Percentiles rank a stretch among this genome's conserved stretches.
Evolutionary conservation across 495 filamentous ascomycete genomes (phyloP).

Genomic region (Friedmanniomyces simplex): DNA sequence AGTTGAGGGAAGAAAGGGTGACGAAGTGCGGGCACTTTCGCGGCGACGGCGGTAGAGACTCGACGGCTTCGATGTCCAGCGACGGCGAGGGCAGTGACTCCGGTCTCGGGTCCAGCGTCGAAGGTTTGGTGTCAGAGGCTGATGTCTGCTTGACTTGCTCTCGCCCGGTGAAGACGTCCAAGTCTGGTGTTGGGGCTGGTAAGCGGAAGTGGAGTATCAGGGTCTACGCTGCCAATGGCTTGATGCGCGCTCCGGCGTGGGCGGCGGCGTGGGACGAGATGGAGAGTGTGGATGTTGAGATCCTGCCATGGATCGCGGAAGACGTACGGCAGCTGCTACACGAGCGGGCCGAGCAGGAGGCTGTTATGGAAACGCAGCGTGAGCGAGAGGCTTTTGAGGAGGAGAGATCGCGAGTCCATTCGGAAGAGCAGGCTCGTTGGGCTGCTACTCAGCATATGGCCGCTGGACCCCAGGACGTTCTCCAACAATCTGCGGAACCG

Average conservation of each 20-base stretch:
- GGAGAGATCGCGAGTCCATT: not conserved
- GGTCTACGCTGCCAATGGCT: constrained; percentile 84
- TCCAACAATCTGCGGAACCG: not conserved
- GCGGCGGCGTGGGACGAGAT: constrained; percentile 90
- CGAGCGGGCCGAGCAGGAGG: constrained; percentile 30
- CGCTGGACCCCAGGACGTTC: not conserved
- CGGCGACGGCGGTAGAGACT: not conserved
- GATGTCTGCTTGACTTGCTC: constrained; percentile 26
- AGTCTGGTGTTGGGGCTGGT: constrained; percentile 17
- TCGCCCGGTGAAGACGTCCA: constrained; percentile 19
- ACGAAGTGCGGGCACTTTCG: constrained; percentile 67
- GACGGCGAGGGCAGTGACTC: constrained; percentile 17
- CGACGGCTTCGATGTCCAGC: not conserved
- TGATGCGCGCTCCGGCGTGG: constrained; percentile 90
- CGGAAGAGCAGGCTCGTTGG: constrained; percentile 8
- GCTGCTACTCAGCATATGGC: not conserved
- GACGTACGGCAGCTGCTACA: constrained; percentile 23
- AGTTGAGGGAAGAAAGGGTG: constrained; percentile 60
- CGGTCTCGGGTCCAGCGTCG: constrained; percentile 18
- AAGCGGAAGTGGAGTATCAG: constrained; percentile 40
- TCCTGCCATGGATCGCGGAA: constrained; percentile 31
- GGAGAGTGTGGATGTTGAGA: constrained; percentile 92
- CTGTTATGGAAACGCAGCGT: not conserved
- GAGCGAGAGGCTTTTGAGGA: constrained; percentile 8
- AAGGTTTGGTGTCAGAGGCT: constrained; percentile 12